These are phyloP conservation scores for Geotrichum reessii DNA, from an alignment of 1,139 yeast species.

Conservation along the genomic window DNA sequence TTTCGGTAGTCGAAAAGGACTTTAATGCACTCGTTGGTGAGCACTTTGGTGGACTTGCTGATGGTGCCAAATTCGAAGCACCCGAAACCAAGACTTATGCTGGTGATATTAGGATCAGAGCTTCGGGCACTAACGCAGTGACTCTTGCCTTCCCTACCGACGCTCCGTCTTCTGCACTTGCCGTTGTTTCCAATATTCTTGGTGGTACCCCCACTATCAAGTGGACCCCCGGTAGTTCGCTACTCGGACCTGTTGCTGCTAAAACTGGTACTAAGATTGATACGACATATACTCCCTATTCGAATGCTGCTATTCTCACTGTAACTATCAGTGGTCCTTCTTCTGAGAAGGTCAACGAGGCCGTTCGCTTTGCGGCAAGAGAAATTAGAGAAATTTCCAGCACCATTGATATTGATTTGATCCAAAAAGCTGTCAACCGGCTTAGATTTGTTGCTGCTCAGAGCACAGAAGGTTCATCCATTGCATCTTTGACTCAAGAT, in stretches of 20 bases:
- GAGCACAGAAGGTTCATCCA: constrained; percentile 35
- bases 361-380: constrained; percentile 53
- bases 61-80: constrained; percentile 47
- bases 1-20: constrained; percentile 70
- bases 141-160: constrained; percentile 75
- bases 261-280: constrained; percentile 49
- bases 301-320: constrained; percentile 77
- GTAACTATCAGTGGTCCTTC: constrained; percentile 58
- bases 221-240: constrained; percentile 45
- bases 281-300: constrained; percentile 59
- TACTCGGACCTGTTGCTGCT: constrained; percentile 44
- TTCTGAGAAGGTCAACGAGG: constrained; percentile 52
- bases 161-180: constrained; percentile 61
- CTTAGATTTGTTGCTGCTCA: constrained; percentile 38
- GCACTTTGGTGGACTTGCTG: constrained; percentile 57
- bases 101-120: constrained; percentile 75
- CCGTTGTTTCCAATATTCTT: constrained; percentile 67
- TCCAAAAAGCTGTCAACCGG: constrained; percentile 44
- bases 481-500: constrained; percentile 19
- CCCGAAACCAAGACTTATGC: constrained; percentile 45
- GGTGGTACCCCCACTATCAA: constrained; percentile 41
- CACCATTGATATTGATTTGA: constrained; percentile 36
- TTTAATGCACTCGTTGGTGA: constrained; percentile 61
- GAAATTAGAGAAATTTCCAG: constrained; percentile 54
- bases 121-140: constrained; percentile 61